Conservation (phyloP, 2,329 filamentous ascomycete genomes). For the Cladosporium sp. region DNA sequence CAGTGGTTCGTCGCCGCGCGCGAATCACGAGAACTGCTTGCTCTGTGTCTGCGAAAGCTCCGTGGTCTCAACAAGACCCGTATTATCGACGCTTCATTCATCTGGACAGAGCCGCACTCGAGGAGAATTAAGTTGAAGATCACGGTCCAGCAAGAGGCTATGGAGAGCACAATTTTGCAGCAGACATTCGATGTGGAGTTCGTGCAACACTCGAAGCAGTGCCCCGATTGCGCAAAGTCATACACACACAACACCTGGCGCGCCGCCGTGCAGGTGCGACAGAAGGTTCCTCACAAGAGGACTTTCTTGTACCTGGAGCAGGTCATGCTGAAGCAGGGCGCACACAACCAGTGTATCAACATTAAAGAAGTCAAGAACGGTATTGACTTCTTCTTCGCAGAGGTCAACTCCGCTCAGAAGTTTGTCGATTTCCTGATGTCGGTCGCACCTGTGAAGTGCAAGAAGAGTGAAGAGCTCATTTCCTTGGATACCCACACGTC, state of each 20-base stretch:
- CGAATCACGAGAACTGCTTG: constrained; percentile 90
- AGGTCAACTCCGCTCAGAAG: constrained; percentile 86
- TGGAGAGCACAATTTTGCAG: constrained; percentile 72
- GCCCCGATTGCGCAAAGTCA: constrained; percentile 90
- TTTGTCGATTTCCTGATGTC: constrained; percentile 89
- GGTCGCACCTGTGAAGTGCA: constrained; percentile 74
- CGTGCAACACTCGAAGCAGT: constrained; percentile 87
- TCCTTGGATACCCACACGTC: constrained; percentile 90
- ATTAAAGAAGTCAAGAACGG: constrained; percentile 97
- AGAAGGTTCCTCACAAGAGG: constrained; percentile 95
- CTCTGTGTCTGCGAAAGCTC: constrained; percentile 86
- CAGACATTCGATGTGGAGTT: constrained; percentile 96
- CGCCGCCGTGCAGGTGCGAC: constrained; percentile 89
- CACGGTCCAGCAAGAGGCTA: constrained; percentile 77
- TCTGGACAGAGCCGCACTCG: constrained; percentile 98
- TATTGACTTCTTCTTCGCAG: constrained; percentile 92
- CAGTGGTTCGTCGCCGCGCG: constrained; percentile 83
- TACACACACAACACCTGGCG: constrained; percentile 97
- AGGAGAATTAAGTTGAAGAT: constrained; percentile 91
- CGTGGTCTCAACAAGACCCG: constrained; percentile 84
- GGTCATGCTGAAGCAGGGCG: constrained; percentile 90
- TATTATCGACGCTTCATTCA: constrained; percentile 93
- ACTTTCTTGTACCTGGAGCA: constrained; percentile 85
- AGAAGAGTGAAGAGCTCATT: constrained; percentile 90
- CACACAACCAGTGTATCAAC: constrained; percentile 91